Percentiles rank a stretch among this genome's conserved stretches.
phyloP scores from a whole-genome alignment of 305 asterid species.

The Lippia alba region DNA sequence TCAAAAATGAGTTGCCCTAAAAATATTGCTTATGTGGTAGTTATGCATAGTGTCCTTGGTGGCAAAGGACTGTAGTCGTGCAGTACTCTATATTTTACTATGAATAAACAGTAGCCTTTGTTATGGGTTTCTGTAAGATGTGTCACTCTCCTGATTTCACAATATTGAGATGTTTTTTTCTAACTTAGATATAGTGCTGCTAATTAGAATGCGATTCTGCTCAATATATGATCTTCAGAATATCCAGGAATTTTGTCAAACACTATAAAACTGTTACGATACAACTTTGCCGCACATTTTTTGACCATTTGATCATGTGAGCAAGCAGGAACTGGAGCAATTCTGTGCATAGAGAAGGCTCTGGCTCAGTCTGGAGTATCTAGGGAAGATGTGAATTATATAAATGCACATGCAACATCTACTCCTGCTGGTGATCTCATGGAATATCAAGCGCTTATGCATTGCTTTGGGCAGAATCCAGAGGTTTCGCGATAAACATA shows the following conservation, averaged over 20 bases:
- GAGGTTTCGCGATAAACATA: slow-evolving; percentile 57
- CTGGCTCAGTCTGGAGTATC: slow-evolving; percentile 84
- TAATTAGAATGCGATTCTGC: slow-evolving; percentile 7
- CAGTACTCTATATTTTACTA: no score
- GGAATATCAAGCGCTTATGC: slow-evolving; percentile 82
- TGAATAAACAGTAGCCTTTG: slow-evolving; percentile 7
- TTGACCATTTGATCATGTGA: slow-evolving; percentile 24
- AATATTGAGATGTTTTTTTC: neutral
- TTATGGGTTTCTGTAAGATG: neutral
- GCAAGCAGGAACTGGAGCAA: slow-evolving; percentile 74
- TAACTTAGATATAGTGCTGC: neutral
- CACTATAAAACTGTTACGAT: neutral
- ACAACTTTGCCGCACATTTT: neutral
- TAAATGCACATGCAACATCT: slow-evolving; percentile 95
- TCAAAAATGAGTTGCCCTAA: neutral
- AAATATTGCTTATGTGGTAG: neutral
- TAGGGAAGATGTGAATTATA: slow-evolving; percentile 84
- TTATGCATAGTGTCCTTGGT: neutral
- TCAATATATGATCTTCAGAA: neutral
- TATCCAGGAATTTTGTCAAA: neutral
- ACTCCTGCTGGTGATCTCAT: slow-evolving; percentile 90
- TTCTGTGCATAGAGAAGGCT: slow-evolving; percentile 88
- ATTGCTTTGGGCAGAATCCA: slow-evolving; percentile 85
- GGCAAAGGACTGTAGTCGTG: no score
- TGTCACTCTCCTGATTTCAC: slow-evolving; percentile 6